Conservation (phyloP, 2,329 filamentous ascomycete genomes). For the Dichotomopilus funicola region DNA sequence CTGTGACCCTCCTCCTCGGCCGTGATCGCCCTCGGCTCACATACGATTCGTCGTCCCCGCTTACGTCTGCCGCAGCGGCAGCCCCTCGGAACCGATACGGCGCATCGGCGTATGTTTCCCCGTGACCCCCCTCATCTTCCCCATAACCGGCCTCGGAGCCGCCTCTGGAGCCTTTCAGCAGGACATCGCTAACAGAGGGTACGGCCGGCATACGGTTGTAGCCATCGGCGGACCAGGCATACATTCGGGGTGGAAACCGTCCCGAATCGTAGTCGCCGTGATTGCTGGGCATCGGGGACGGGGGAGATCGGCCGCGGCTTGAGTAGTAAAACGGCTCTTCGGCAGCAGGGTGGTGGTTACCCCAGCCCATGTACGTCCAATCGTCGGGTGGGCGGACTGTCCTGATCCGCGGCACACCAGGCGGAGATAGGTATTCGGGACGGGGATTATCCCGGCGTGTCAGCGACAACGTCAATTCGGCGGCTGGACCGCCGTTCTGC, state of each 20-base stretch:
- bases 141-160: no score
- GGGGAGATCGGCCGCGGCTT: constrained; percentile 47
- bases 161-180: not conserved
- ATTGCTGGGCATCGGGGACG: constrained; percentile 43
- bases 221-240: constrained; percentile 18
- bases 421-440: constrained; percentile 33
- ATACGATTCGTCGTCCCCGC: no score
- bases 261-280: constrained; percentile 32
- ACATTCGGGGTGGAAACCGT: constrained; percentile 13
- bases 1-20: no score
- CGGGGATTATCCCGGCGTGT: constrained; percentile 33
- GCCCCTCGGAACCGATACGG: no score
- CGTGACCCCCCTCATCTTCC: no score
- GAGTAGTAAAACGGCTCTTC: constrained; percentile 40
- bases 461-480: constrained; percentile 32
- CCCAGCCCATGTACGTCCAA: constrained; percentile 36
- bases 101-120: no score
- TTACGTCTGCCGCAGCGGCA: no score
- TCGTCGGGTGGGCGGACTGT: constrained; percentile 37
- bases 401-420: constrained; percentile 32
- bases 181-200: constrained; percentile 11
- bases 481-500: constrained; percentile 21
- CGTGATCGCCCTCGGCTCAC: no score
- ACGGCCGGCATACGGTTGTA: constrained; percentile 8
- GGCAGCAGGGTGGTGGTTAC: constrained; percentile 33